Base-by-base conservation (phyloP, 106 monocot species). In the Gastrodia elata region DNA sequence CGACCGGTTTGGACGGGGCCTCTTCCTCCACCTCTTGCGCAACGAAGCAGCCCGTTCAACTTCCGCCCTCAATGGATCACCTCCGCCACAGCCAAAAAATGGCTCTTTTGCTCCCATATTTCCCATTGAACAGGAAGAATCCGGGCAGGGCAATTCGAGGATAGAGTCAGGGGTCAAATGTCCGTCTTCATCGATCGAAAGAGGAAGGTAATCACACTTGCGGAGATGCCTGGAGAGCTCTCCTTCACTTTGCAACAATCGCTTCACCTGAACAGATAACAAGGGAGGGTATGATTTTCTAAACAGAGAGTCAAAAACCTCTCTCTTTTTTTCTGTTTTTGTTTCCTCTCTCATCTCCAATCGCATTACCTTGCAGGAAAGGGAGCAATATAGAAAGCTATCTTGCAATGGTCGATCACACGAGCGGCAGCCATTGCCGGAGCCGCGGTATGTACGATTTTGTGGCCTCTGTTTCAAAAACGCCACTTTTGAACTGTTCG, bases 401-500 rank as follows among this genome's bases (percentile, higher is more conserved):
- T 88, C 83, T 27, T 85, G 91, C 14, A 91, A 79, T 14, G 88
- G 76, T 8, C 91, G 83, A 59, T 88, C 88, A 52, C 91, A 91
- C 39, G 71, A 82, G 73, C 69, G 81, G 75, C 91, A 91, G n/a
- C 65, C 39, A 78, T 85, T 83, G 67, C 77, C 79, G 68, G 79
- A 79, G 77, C 76, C 42, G 27, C 91, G 87, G 65, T 81, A 88
- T 0, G 88, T 81, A 4, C 91, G 73, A 7, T 67, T 83, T 74
- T 86, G 91, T 22, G 75, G 46, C 25, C 88, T 73, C 80, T 88
- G 77, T 55, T 84, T 92, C 72, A 92, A 74, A 80, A 92, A 92
- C 26, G 85, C 83, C 75, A 92, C 88, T 70, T 92, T 91, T 39
- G 87, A 80, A 58, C 83, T 81, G 77, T 91, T 91, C 34, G 88